phyloP scores from a whole-genome alignment of 208 protist species.

The Acanthamoeba divionensis region DNA sequence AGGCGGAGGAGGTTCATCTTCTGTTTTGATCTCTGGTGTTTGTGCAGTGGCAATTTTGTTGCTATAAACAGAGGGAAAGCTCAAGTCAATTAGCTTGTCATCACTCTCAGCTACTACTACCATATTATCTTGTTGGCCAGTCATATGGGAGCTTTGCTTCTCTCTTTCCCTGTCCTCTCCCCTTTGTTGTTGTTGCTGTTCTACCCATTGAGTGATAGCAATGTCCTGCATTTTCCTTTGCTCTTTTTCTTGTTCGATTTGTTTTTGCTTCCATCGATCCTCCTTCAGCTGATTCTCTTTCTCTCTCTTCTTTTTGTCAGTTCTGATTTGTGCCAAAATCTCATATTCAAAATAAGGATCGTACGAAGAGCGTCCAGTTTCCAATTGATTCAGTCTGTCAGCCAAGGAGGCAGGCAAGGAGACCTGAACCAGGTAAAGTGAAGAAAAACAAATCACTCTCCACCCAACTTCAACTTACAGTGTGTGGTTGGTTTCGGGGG shows the following conservation, averaged over 20 bases:
- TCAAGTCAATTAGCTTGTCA: not conserved
- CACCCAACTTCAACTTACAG: too few species aligned
- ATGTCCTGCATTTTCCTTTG: not conserved
- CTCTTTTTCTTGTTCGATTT: not conserved
- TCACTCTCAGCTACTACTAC: not conserved
- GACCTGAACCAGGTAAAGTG: too few species aligned
- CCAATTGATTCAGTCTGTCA: too few species aligned
- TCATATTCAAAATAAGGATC: conserved; percentile 35
- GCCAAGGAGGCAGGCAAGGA: too few species aligned
- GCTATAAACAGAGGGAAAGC: not conserved
- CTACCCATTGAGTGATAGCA: conserved; percentile 37
- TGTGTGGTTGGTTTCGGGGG: too few species aligned
- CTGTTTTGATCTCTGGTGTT: not conserved
- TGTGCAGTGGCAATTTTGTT: not conserved
- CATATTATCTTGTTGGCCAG: not conserved
- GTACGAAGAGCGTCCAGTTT: too few species aligned
- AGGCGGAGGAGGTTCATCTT: not conserved
- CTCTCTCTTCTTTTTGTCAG: not conserved
- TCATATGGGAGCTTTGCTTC: not conserved
- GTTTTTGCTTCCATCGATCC: not conserved
- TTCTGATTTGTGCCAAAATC: not conserved
- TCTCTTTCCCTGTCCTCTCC: not conserved
- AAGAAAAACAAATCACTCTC: too few species aligned
- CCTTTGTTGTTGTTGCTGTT: conserved; percentile 15
- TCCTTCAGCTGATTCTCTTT: not conserved